Conservation (phyloP, 345 rosid species). For the Reutealis trisperma region DNA sequence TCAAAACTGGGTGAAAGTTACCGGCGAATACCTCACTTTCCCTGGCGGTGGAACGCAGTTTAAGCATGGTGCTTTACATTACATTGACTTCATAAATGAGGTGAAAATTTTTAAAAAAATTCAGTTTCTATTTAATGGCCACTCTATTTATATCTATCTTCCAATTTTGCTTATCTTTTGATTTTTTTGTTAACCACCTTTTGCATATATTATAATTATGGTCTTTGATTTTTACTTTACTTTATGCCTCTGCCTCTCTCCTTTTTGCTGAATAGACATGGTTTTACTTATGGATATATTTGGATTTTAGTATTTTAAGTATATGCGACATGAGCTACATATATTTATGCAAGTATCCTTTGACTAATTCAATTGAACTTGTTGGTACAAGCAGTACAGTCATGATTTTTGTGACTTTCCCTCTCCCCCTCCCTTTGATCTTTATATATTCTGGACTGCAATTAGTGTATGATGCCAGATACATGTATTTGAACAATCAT, state of each 20-base stretch:
- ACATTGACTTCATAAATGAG: slow-evolving; percentile 91
- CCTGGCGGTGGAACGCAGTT: slow-evolving; percentile 99
- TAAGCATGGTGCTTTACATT: slow-evolving; percentile 88
- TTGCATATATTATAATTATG: background rate
- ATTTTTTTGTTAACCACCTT: background rate
- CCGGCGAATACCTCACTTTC: slow-evolving; percentile 89
- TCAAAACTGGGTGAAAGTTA: slow-evolving; percentile 97
- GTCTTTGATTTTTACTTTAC: background rate
- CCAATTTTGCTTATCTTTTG: background rate
- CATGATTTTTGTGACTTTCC: background rate
- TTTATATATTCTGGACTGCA: background rate
- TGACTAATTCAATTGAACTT: background rate
- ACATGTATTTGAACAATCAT: background rate
- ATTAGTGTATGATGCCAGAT: background rate
- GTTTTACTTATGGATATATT: background rate
- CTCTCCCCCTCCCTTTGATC: background rate
- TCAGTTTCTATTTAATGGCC: no score
- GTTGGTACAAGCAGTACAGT: background rate
- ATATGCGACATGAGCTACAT: background rate
- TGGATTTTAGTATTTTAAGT: background rate
- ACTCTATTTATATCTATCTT: background rate
- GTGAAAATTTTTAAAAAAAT: slow-evolving; percentile 25
- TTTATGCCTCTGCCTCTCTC: background rate
- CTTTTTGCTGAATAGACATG: background rate
- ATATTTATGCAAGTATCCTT: background rate